Evolutionary conservation across 2,329 filamentous ascomycete species (phyloP), one percentile per base, ranked within the genome.

Genomic region (Fusarium fujikuroi): DNA sequence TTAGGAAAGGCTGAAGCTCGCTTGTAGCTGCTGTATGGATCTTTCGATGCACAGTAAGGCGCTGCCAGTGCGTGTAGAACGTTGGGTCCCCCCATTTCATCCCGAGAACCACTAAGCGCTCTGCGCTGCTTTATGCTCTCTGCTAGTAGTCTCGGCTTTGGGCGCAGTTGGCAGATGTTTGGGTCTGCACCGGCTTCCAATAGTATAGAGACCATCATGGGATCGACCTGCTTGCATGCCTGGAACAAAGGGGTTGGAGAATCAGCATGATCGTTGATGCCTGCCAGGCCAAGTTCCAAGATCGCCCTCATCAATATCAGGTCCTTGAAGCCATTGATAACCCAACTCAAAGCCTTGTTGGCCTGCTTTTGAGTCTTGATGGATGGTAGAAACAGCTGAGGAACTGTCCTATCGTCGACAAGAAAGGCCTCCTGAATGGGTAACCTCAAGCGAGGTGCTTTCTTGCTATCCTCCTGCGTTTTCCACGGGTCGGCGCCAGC

Each of bases 361-460:
- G 40, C 40, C 21, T 42, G 40, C 40, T 0, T 3, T 42, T 42
- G 40, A 15, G 21, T n/a, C 14, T 42, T 42, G 40, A 42, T 42
- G 1, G 1, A 6, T 0, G 40, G 21, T 42, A 42, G 1, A 6
- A 42, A 42, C 7, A 42, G 40, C 1, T 16, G 0, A 42, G 40
- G 0, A 42, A 42, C 6, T 42, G 14, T 6, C 14, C 2, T n/a
- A 16, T 42, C 40, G 14, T 10, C 14, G 6, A 4, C 14, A 5
- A 4, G 4, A 10, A 42, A 42, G 5, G 21, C 40, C 14, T 42
- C 3, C 8, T n/a, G 21, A n/a, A 42, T n/a, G 15, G 39, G 21
- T 11, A 30, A 30, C 10, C 30, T 30, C 30, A 30, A 11, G 30
- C 30, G 30, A 30, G 30, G 10, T 30, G 10, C 30, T 30, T 12